Base-by-base conservation (phyloP, 192 early-diverging fungal species). In the Linderina pennispora region DNA sequence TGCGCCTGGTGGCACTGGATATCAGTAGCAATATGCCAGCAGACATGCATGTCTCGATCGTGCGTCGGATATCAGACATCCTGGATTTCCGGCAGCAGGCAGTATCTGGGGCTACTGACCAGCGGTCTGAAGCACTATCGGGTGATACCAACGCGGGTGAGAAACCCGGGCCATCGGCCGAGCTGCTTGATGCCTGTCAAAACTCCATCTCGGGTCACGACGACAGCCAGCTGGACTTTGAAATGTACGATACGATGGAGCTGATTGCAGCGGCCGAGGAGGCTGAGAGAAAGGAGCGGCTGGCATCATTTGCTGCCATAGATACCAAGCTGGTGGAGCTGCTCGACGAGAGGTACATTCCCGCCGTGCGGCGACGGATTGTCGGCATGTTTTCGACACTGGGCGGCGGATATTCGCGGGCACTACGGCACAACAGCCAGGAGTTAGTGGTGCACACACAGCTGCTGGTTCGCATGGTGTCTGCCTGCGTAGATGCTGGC, bases 281-380 rank as follows among this genome's bases (percentile, higher is more conserved):
- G 19, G 62, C 57, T 6, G 68, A 58, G 15, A 62, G 55, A 38
- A 28, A 52, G 28, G 62, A 72, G 35, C 48, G 57, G 2, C 56
- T 36, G 14, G 48, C 48, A 8, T 31, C 53, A 1, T 46, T 55
- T 40, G 45, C 53, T 3, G 49, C 45, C 0, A 41, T 53, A 2
- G 43, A 64, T 26, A 14, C 31, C 2, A 45, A 36, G 0, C 44
- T 55, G 11, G 5, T 64, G 40, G 55, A 23, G 11, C 13, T 43
- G 7, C 18, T 72, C 20, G 62, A 72, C 40, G 56, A 59, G 39
- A 38, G 36, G 15, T 60, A 53, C 24, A 53, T 64, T 7, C 61
- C 61, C 5, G 46, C 38, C 0, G 9, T 72, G 40, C 68, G 68
- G 2, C 40, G 48, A n/a, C 53, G 41, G n/a, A 49, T 72, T 10